Conservation (phyloP, 176 grass and related monocot species). For the Triticum turgidum region DNA sequence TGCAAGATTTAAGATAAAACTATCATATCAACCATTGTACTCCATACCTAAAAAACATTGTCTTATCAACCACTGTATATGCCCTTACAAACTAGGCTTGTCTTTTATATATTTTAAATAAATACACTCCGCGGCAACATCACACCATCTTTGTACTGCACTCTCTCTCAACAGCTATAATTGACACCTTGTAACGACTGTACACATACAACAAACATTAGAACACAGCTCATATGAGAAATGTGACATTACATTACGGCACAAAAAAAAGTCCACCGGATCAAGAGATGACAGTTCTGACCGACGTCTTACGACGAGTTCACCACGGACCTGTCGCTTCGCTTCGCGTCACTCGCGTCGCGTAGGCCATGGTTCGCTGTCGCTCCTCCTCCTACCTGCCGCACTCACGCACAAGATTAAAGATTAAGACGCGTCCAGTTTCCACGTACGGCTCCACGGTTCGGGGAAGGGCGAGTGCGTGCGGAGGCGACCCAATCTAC, state of each 20-base stretch:
- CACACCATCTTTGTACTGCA: no score
- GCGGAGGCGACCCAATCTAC: not conserved
- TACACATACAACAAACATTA: not conserved
- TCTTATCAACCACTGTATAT: no score
- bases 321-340: not conserved
- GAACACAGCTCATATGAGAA: not conserved
- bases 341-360: not conserved
- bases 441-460: slow-evolving; percentile 12
- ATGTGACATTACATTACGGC: not conserved
- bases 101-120: no score
- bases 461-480: not conserved
- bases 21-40: no score
- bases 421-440: not conserved
- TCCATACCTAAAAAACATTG: no score
- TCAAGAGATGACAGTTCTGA: not conserved
- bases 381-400: not conserved
- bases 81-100: no score
- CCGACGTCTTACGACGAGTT: not conserved
- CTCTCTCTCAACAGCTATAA: not conserved
- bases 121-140: no score
- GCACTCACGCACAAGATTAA: not conserved
- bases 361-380: not conserved
- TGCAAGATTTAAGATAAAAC: no score
- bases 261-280: not conserved
- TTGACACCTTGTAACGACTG: not conserved